Evolutionary conservation across 1,284 basidiomycete species (phyloP), one percentile per base, ranked within the genome.

Genomic region (Phaffia rhodozyma): DNA sequence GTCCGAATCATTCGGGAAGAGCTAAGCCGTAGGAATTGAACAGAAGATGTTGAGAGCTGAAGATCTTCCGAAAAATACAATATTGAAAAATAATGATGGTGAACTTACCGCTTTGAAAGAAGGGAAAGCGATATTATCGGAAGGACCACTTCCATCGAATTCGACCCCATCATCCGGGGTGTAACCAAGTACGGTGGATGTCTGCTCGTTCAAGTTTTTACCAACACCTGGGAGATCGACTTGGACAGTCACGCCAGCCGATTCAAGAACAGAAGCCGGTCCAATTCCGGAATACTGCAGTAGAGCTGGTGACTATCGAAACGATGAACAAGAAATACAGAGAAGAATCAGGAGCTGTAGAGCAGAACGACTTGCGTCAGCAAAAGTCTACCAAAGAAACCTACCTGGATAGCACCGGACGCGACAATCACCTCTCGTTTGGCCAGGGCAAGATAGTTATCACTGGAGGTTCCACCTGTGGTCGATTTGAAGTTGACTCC

Each of bases 271-370:
- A 2, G 62, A 21, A 6, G 67, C 38, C 16, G 73, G 72, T 0
- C 78, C 78, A 30, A 79, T 74, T 27, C 78, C 78, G 2, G 72
- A 74, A 16, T 74, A 73, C 69, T 79, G 77, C 2, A 79, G 73
- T 25, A 79, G 69, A 21, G 73, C 67, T 0, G 78, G 78, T 0
- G 75, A 75, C 68, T 74, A n/a, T 43, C 16, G 56, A 47, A n/a
- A 16, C 34, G 47, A 9, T 9, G n/a, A 16, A 47, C 34, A 58
- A 25, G 7, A 3, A n/a, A 21, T 21, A 30, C 23, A 49, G 16
- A 47, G 4, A 43, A 16, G 13, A 43, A 11, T 43, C 38, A 43
- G n/a, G 9, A 49, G 47, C 9, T 43, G 30, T 25, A 16, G 55
- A 16, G 34, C 9, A 11, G 30, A 21, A 48, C 21, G n/a, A 13